Conservation (phyloP, 2,329 filamentous ascomycete species). For the Ophiocordyceps camponoti-floridani region DNA sequence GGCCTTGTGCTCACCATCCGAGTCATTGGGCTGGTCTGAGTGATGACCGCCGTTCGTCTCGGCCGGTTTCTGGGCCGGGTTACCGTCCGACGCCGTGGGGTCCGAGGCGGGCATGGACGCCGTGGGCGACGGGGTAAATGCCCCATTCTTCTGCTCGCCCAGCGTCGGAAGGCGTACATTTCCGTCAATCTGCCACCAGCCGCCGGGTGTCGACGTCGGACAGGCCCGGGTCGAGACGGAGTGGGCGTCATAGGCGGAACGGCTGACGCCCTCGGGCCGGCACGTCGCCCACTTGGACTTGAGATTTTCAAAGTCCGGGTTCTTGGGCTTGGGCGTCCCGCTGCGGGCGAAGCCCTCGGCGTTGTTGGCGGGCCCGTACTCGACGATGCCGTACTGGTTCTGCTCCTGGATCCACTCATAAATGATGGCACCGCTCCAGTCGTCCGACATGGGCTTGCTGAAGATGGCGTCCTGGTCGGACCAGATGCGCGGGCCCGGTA, state of each 20-base stretch:
- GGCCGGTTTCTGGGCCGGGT: constrained; percentile 1
- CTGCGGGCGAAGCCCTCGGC: constrained; percentile 50
- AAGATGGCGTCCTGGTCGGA: constrained; percentile 63
- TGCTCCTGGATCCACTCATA: constrained; percentile 83
- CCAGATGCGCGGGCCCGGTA: constrained; percentile 41
- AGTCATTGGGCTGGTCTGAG: background rate
- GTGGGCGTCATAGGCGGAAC: constrained; percentile 44
- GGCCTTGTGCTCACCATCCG: background rate
- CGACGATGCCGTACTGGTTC: constrained; percentile 69
- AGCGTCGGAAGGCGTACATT: constrained; percentile 52
- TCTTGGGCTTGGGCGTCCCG: constrained; percentile 55
- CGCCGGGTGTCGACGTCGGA: constrained; percentile 47
- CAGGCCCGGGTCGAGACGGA: constrained; percentile 47
- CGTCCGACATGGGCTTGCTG: constrained; percentile 49
- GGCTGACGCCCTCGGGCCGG: constrained; percentile 48
- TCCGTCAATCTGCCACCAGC: constrained; percentile 69
- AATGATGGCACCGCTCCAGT: constrained; percentile 61
- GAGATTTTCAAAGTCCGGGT: constrained; percentile 64
- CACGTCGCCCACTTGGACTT: constrained; percentile 59
- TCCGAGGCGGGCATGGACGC: constrained; percentile 3
- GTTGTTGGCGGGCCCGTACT: constrained; percentile 49
- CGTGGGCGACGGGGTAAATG: constrained; percentile 2
- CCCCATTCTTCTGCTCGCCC: constrained; percentile 23
- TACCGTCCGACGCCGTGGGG: constrained; percentile 5
- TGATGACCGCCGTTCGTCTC: background rate